Conservation (phyloP, 2,329 filamentous ascomycete genomes). For the Dothidotthia symphoricarpi region DNA sequence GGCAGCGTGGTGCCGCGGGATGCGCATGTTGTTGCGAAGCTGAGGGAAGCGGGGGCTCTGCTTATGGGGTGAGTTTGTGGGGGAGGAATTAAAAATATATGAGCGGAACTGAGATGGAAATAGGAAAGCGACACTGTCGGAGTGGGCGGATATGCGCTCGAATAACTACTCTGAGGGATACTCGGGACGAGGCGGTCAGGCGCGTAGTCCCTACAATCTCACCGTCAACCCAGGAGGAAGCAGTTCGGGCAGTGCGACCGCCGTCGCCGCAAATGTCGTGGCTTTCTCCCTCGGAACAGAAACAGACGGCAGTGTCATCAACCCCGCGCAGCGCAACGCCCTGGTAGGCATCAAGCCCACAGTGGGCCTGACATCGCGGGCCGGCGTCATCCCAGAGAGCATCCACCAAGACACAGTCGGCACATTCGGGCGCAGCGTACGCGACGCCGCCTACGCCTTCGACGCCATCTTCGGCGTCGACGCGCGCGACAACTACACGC, state of each 20-base stretch:
- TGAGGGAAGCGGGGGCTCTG: constrained; percentile 65
- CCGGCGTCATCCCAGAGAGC: constrained; percentile 60
- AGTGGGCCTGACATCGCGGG: constrained; percentile 67
- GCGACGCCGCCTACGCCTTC: constrained; percentile 65
- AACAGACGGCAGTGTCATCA: constrained; percentile 67
- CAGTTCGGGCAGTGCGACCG: constrained; percentile 64
- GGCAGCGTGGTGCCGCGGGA: constrained; percentile 68
- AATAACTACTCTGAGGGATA: constrained; percentile 38
- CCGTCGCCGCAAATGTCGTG: constrained; percentile 62
- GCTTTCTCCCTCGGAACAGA: constrained; percentile 70
- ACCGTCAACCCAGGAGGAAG: constrained; percentile 66
- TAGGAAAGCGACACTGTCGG: constrained; percentile 65
- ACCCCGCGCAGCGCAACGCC: constrained; percentile 66
- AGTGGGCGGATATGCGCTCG: constrained; percentile 60
- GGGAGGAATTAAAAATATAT: too few relatives aligned
- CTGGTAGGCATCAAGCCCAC: constrained; percentile 75
- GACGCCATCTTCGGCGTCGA: constrained; percentile 69
- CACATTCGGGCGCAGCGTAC: constrained; percentile 64
- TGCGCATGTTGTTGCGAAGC: constrained; percentile 59
- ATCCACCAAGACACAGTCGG: constrained; percentile 69
- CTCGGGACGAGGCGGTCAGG: constrained; percentile 33
- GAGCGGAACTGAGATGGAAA: constrained; percentile 26
- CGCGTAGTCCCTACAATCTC: constrained; percentile 61
- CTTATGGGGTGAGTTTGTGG: constrained; percentile 51
- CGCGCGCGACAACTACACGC: constrained; percentile 63